Base-by-base conservation (phyloP, 2,329 filamentous ascomycete species). In the Aotearoamyces nothofagi region DNA sequence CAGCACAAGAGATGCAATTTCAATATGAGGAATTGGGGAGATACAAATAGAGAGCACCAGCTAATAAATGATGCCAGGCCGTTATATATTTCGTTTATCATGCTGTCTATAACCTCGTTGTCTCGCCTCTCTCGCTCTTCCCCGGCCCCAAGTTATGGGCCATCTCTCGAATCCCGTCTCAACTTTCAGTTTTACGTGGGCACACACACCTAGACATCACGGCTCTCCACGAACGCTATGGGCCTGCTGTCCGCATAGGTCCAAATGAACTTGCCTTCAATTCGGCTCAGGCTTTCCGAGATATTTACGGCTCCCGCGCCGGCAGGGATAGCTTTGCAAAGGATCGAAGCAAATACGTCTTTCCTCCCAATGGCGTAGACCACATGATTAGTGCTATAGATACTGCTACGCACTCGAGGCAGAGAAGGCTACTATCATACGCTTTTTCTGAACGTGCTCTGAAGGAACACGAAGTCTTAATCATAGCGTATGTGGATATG, bases 381-480 rank as follows among this genome's bases (percentile, higher is more conserved):
- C 47, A 45, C n/a, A 38, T 43, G 36, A 49, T 39, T 39, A 49
- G 36, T 40, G 49, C 43, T 31, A 20, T 20, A 7, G 31, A 39
- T 29, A 35, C 47, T 20, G 17, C 35, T 11, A 36, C 45, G 19
- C 51, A 56, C 36, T 35, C 37, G 13, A 41, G 44, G 14, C 47
- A 54, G 37, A 42, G 49, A 19, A 44, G 44, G 23, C 38, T 44
- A 4, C 42, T 53, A 5, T 37, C 38, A 6, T 31, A 43, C 17
- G 45, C 45, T n/a, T 53, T 52, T 27, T 47, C 46, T 11, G 37
- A 35, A 4, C 40, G 39, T 26, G 41, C 46, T 2, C 34, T 53
- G 5, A 16, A 37, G 14, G 46, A 48, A 19, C 50, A 54, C 30
- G n/a, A n/a, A 32, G 29, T 31, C 11, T 43, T 49, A 20, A 34